Conservation (phyloP, 2,329 filamentous ascomycete species). For the Ascochyta viciae-villosae region DNA sequence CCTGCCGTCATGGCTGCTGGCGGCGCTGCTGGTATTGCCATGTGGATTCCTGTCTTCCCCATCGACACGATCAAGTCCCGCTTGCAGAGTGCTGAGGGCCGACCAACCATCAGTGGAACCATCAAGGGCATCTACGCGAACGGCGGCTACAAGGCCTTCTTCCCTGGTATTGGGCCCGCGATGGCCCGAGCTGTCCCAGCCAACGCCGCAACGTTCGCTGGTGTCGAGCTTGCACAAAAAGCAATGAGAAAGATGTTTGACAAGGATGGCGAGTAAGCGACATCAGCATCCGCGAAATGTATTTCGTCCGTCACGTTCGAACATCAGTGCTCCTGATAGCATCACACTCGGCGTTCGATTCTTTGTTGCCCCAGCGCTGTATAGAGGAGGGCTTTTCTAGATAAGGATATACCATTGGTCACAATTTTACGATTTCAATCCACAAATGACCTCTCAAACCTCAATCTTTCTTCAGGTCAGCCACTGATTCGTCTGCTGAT, state of each 20-base stretch:
- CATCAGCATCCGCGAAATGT: background rate
- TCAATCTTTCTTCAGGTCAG: background rate
- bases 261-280: constrained; percentile 38
- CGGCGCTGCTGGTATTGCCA: constrained; percentile 89
- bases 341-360: constrained; percentile 34
- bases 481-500: constrained; percentile 6
- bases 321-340: constrained; percentile 3
- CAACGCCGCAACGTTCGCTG: constrained; percentile 93
- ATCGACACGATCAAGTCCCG: constrained; percentile 96
- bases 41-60: constrained; percentile 99
- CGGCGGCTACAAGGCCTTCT: constrained; percentile 90
- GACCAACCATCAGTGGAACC: constrained; percentile 79
- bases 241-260: constrained; percentile 80
- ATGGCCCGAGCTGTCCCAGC: constrained; percentile 92
- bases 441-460: background rate
- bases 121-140: constrained; percentile 81
- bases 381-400: constrained; percentile 22
- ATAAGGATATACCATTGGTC: constrained; percentile 20
- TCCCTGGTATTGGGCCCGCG: constrained; percentile 93
- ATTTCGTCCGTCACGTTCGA: constrained; percentile 20
- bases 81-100: constrained; percentile 88
- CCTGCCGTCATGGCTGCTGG: constrained; percentile 85
- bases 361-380: constrained; percentile 11
- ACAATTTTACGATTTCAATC: constrained; percentile 3
- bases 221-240: constrained; percentile 83